These are phyloP conservation scores for Bisporella sp. DNA, from an alignment of 2,329 filamentous ascomycete genomes.

Conservation along the genomic window DNA sequence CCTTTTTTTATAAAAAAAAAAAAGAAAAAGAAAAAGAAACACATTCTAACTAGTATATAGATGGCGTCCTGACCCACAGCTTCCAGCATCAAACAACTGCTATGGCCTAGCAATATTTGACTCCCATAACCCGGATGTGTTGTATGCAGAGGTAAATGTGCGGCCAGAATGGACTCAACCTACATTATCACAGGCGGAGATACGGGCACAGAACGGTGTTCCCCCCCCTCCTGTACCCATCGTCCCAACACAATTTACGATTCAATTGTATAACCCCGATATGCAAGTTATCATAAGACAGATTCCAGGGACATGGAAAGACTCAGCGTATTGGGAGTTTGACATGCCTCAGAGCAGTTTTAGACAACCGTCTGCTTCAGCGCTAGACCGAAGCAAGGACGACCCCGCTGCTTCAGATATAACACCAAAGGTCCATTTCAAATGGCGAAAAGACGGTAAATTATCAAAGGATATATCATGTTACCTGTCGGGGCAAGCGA, in stretches of 20 bases:
- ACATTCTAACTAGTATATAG: neutral
- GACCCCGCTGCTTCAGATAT: slow-evolving; percentile 47
- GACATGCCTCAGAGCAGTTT: slow-evolving; percentile 85
- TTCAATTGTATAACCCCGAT: slow-evolving; percentile 92
- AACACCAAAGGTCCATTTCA: slow-evolving; percentile 73
- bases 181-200: slow-evolving; percentile 71
- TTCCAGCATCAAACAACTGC: slow-evolving; percentile 65
- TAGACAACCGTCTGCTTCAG: slow-evolving; percentile 68
- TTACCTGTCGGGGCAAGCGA: slow-evolving; percentile 72
- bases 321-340: slow-evolving; percentile 80
- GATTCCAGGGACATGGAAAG: slow-evolving; percentile 72
- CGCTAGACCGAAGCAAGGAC: slow-evolving; percentile 65
- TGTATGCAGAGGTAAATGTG: slow-evolving; percentile 82
- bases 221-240: slow-evolving; percentile 62
- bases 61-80: slow-evolving; percentile 65
- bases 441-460: slow-evolving; percentile 83
- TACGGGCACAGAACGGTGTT: slow-evolving; percentile 61
- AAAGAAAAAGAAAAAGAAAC: slow-evolving; percentile 34
- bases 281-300: slow-evolving; percentile 67
- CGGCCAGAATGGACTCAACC: slow-evolving; percentile 82
- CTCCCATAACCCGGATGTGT: slow-evolving; percentile 68
- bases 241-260: slow-evolving; percentile 69
- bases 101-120: slow-evolving; percentile 86
- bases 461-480: slow-evolving; percentile 84
- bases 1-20: too few species aligned